These are phyloP conservation scores for Cicer bijugum DNA, from an alignment of 306 rosid genomes.

Conservation along the genomic window DNA sequence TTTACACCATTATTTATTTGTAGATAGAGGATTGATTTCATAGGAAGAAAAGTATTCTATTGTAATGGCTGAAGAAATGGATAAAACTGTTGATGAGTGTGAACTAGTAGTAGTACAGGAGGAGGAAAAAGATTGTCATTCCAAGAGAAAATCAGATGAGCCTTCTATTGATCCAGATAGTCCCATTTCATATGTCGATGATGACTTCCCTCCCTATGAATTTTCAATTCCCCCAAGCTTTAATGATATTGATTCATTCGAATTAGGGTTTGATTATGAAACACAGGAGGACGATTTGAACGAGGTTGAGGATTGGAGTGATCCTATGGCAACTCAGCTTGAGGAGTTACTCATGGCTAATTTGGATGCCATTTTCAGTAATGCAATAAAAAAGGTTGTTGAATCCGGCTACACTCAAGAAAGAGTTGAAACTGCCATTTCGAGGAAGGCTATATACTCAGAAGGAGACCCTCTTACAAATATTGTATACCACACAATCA, in stretches of 20 bases:
- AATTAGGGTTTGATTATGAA: constrained; percentile 41
- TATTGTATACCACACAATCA: constrained; percentile 50
- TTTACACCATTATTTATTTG: constrained; percentile 2
- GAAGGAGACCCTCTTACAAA: constrained; percentile 54
- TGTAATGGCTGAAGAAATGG: constrained; percentile 45
- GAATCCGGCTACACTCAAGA: constrained; percentile 57
- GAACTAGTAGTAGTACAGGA: not conserved
- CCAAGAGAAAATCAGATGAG: constrained; percentile 50
- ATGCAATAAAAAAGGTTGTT: constrained; percentile 54
- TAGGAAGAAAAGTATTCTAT: constrained; percentile 22
- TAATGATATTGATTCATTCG: constrained; percentile 29
- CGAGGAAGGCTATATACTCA: constrained; percentile 56
- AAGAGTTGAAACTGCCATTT: constrained; percentile 48
- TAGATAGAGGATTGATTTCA: constrained; percentile 44
- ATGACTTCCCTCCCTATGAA: constrained; percentile 45
- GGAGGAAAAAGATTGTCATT: constrained; percentile 34
- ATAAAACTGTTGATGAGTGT: constrained; percentile 35
- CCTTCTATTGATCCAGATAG: constrained; percentile 28
- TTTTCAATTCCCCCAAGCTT: constrained; percentile 16
- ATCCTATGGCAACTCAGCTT: constrained; percentile 56
- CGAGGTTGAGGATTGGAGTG: constrained; percentile 61
- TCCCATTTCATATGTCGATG: constrained; percentile 7
- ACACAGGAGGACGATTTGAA: constrained; percentile 17
- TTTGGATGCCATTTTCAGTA: constrained; percentile 54
- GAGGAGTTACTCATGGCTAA: constrained; percentile 56